Evolutionary conservation across 2,329 filamentous ascomycete species (phyloP).

Genomic region (Xylariaceae sp.): DNA sequence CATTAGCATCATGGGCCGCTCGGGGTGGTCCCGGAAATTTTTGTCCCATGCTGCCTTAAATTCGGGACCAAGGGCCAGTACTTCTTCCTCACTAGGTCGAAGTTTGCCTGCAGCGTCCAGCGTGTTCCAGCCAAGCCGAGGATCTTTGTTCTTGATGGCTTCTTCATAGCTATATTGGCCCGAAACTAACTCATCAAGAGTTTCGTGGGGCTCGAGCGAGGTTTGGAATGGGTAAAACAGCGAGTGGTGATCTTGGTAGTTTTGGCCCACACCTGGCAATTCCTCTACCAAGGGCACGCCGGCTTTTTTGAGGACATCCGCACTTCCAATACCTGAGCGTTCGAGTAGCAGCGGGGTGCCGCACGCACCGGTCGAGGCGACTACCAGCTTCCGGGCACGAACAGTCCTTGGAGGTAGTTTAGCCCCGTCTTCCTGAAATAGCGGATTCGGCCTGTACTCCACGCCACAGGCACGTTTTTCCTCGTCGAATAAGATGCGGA

Average conservation of each 20-base stretch:
- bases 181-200: conserved; percentile 32
- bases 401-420: conserved; percentile 32
- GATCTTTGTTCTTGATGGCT: conserved; percentile 23
- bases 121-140: conserved; percentile 48
- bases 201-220: conserved; percentile 43
- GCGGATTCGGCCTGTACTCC: conserved; percentile 47
- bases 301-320: conserved; percentile 37
- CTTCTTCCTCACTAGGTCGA: conserved; percentile 45
- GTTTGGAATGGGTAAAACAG: conserved; percentile 46
- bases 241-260: conserved; percentile 49
- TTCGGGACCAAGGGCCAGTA: conserved; percentile 43
- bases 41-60: conserved; percentile 47
- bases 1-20: conserved; percentile 42
- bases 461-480: conserved; percentile 48
- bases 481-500: conserved; percentile 50
- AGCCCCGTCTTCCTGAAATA: conserved; percentile 32
- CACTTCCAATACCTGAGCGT: conserved; percentile 55
- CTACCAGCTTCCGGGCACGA: conserved; percentile 50
- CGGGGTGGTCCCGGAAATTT: conserved; percentile 39
- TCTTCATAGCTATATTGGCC: conserved; percentile 24
- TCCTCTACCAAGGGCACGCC: conserved; percentile 46
- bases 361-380: conserved; percentile 44
- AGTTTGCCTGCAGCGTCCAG: conserved; percentile 48
- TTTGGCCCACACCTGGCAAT: conserved; percentile 47
- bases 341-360: conserved; percentile 54